Evolutionary conservation across 495 filamentous ascomycete genomes (phyloP), one percentile per base, ranked within the genome.

Genomic region (Aspergillus campestris): DNA sequence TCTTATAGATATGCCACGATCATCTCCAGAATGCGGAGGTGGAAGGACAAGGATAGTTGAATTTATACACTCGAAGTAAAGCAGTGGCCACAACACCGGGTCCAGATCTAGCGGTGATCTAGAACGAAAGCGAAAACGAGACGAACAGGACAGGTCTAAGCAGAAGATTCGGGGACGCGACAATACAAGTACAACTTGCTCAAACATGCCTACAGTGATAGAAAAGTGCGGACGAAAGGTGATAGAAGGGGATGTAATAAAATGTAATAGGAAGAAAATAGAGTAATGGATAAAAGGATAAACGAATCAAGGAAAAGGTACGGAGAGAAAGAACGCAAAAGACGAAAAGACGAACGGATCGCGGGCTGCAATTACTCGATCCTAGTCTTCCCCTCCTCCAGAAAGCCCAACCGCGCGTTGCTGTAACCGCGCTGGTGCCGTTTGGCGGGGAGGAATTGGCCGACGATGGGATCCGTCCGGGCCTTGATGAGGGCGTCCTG

Each of bases 331-430:
- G 8, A 36, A 46, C 44, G 27, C 33, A 55, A 42, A 31, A 27
- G 43, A 52, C 31, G 36, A 55, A 55, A 55, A 48, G 10, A 15
- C 3, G 30, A 14, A 41, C 18, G 18, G 18, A 24, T 24, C 18
- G 18, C 4, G 18, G 18, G 18, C 18, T 1, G 18, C 2, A 24
- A 44, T 55, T 67, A 94, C 60, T 95, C 89, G 51, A 92, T 88
- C 66, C 91, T 86, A 71, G 95, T 95, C 74, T 97, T 97, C 12
- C 91, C 91, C 57, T 97, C 91, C 62, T 96, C 91, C 33, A 94
- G 67, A 60, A 85, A 87, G 38, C 84, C 78, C 39, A 92, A 78
- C 35, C 84, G 71, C 28, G 84, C 82, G 48, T 81, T 84, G 66
- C 86, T 94, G 31, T 82, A 72, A 8, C 87, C 85, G 15, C 85